A percentile compares a stretch with the other conserved stretches of the same genome.
phyloP scores from a whole-genome alignment of 2,329 filamentous ascomycete species.

The Macrophomina pseudophaseolina region DNA sequence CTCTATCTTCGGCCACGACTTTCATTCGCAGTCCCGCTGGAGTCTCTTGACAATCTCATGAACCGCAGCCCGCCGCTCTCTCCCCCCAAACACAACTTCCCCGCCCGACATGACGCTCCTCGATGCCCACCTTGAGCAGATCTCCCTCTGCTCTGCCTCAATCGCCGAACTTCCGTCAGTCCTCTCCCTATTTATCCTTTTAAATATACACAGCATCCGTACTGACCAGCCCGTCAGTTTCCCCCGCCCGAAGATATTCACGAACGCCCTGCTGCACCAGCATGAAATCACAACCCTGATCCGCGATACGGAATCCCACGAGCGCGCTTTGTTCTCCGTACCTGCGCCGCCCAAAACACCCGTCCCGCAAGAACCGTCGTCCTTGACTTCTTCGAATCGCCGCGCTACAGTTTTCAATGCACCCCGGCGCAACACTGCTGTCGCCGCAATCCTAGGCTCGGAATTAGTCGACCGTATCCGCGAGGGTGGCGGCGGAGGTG shows the following conservation, averaged over 20 bases:
- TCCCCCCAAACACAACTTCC: background rate
- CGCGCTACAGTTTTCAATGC: slow-evolving; percentile 57
- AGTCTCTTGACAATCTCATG: background rate
- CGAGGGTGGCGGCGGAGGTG: slow-evolving; percentile 60
- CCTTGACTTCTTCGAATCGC: slow-evolving; percentile 37
- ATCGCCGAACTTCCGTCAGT: slow-evolving; percentile 54
- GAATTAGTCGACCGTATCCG: slow-evolving; percentile 84
- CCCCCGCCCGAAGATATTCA: slow-evolving; percentile 90
- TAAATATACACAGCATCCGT: background rate
- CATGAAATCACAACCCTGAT: slow-evolving; percentile 95
- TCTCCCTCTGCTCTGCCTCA: slow-evolving; percentile 54
- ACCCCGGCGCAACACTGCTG: slow-evolving; percentile 77
- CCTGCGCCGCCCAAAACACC: slow-evolving; percentile 66
- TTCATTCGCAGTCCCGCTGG: background rate
- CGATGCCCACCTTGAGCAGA: slow-evolving; percentile 56
- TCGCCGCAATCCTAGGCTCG: slow-evolving; percentile 85
- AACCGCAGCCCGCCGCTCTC: background rate
- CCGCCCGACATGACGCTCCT: slow-evolving; percentile 47
- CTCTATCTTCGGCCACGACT: background rate
- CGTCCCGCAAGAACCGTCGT: slow-evolving; percentile 42
- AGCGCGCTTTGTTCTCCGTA: slow-evolving; percentile 92
- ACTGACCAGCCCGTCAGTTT: slow-evolving; percentile 63
- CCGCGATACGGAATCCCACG: slow-evolving; percentile 91
- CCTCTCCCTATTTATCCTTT: background rate
- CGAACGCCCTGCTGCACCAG: slow-evolving; percentile 84